Base-by-base conservation (phyloP, 2,329 filamentous ascomycete species). In the Escovopsis sp. region DNA sequence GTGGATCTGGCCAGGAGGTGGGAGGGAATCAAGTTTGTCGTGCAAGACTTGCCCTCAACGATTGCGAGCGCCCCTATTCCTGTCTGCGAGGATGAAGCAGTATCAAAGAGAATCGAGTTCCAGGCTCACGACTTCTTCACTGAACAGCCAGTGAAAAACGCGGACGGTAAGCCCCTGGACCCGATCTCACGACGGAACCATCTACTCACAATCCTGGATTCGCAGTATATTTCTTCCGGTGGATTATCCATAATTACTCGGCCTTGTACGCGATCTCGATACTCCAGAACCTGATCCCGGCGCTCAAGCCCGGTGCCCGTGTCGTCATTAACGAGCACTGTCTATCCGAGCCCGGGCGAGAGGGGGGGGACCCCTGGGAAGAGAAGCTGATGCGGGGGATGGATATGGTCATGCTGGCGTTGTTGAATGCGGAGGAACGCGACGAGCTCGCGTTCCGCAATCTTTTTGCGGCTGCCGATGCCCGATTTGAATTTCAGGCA, bases 221-320 rank as follows among this genome's bases (percentile, higher is more conserved):
- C 23, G 23, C 23, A 67, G 62, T 77, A 15, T 80, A 77, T 58
- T 65, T 72, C 49, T 69, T 77, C 55, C 69, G 73, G 39, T 70
- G 69, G 65, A 76, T 80, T 47, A 56, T 80, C 7, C 74, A 80
- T 53, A 76, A 80, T 58, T 75, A 75, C 60, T 69, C 73, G 0
- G 73, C 73, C 12, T 64, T 65, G 3, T 70, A 73, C 43, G 65
- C 66, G 4, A 51, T 68, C 37, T 61, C 62, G 37, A 69, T 77
- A 34, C 57, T 72, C 33, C 62, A 63, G 46, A 66, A 65, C 18
- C 60, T 78, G 8, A 57, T 74, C 2, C 72, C 73, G 1, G 67
- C 73, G 32, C 56, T 78, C 41, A 72, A 77, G 55, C 66, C 70
- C 2, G 67, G 75, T 15, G 65, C 72, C 10, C 59, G 66, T 39